Conservation (phyloP, 495 filamentous ascomycete genomes). For the Physcia stellaris region DNA sequence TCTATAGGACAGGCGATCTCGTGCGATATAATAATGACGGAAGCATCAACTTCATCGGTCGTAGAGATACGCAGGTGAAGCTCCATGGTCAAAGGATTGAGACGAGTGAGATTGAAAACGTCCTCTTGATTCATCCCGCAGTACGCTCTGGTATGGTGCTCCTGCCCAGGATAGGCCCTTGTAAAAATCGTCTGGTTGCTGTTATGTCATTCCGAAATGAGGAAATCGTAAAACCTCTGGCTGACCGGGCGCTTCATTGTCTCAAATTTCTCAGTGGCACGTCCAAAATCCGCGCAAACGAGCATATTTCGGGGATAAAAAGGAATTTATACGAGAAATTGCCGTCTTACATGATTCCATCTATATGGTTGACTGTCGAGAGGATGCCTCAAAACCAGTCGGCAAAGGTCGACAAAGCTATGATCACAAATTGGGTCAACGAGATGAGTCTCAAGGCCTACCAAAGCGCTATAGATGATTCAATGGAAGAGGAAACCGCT, state of each 20-base stretch:
- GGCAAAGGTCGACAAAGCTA: conserved; percentile 32
- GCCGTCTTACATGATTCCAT: conserved; percentile 34
- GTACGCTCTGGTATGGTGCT: neutral
- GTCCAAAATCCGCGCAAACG: neutral
- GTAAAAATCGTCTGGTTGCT: neutral
- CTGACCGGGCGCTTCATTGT: neutral
- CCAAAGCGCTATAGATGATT: neutral
- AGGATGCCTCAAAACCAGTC: conserved; percentile 33
- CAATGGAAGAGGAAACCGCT: neutral
- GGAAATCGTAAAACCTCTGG: too few species aligned
- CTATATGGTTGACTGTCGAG: conserved; percentile 30
- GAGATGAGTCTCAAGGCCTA: neutral
- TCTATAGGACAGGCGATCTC: conserved; percentile 37
- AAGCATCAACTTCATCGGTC: conserved; percentile 30
- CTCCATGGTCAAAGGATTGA: conserved; percentile 37
- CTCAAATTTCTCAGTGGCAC: neutral
- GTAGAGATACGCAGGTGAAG: conserved; percentile 36
- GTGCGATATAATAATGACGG: conserved; percentile 28
- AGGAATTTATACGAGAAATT: neutral
- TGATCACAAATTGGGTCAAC: neutral
- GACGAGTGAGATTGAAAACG: conserved; percentile 32
- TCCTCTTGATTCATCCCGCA: neutral
- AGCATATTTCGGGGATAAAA: neutral
- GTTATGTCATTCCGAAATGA: conserved; percentile 1
- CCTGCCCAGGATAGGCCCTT: neutral